A percentile compares a stretch with the other conserved stretches of the same genome.
These are phyloP conservation scores for Boletus subparvulus DNA, from an alignment of 768 basidiomycete genomes.

Conservation along the genomic window DNA sequence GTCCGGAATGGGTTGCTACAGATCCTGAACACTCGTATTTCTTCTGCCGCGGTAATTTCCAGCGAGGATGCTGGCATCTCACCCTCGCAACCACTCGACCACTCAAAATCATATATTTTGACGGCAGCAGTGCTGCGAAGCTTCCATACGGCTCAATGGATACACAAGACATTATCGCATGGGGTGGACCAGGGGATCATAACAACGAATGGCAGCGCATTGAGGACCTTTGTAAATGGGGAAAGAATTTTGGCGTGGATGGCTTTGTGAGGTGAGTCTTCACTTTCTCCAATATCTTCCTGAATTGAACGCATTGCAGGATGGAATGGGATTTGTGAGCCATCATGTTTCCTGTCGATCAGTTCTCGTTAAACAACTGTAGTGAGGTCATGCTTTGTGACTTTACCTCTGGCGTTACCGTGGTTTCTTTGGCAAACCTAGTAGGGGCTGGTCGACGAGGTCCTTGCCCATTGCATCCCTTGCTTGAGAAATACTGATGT, in stretches of 20 bases:
- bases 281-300: neutral
- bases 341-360: neutral
- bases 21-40: constrained; percentile 39
- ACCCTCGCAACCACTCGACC: constrained; percentile 25
- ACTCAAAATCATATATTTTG: constrained; percentile 50
- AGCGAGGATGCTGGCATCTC: constrained; percentile 17
- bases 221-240: constrained; percentile 44
- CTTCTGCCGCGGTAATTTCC: constrained; percentile 31
- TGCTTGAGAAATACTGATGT: neutral
- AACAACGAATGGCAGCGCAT: constrained; percentile 34
- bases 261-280: constrained; percentile 43
- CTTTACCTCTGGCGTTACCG: constrained; percentile 29
- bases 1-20: constrained; percentile 34
- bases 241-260: constrained; percentile 40
- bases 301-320: constrained; percentile 13
- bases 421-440: constrained; percentile 23
- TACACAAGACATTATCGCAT: constrained; percentile 47
- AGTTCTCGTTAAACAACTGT: neutral
- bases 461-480: neutral
- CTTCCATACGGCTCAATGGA: constrained; percentile 43
- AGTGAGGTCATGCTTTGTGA: constrained; percentile 41
- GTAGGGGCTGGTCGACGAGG: neutral
- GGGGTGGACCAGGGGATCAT: constrained; percentile 33
- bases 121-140: constrained; percentile 50
- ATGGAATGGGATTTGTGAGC: constrained; percentile 35